Evolutionary conservation across 495 filamentous ascomycete genomes (phyloP).

Genomic region (Umbilicaria muhlenbergii): DNA sequence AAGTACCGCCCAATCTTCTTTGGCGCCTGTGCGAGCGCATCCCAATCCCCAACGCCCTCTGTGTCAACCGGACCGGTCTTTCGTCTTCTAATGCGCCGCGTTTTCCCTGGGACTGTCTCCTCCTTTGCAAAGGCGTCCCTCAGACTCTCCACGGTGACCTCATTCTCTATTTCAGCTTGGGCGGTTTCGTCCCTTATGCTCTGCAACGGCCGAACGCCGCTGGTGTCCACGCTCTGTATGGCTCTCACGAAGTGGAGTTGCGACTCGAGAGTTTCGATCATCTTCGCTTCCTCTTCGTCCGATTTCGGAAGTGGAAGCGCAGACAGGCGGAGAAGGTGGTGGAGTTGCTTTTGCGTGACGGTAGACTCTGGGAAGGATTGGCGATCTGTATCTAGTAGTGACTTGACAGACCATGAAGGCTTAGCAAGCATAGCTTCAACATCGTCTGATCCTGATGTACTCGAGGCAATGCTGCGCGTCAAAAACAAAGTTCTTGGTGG

Average conservation of each 20-base stretch:
- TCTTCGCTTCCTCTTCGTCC: conserved; percentile 37
- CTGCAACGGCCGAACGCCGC: conserved; percentile 51
- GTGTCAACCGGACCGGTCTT: conserved; percentile 11
- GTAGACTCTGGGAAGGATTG: conserved; percentile 17
- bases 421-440: conserved; percentile 45
- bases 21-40: conserved; percentile 49
- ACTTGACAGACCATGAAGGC: conserved; percentile 75
- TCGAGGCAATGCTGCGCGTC: no score
- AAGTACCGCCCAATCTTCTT: conserved; percentile 61
- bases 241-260: conserved; percentile 82
- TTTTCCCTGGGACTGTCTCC: conserved; percentile 30
- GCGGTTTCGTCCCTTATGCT: conserved; percentile 70
- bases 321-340: conserved; percentile 80
- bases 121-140: conserved; percentile 37
- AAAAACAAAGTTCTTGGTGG: neutral
- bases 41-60: conserved; percentile 22
- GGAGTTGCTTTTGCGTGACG: conserved; percentile 42
- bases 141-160: conserved; percentile 35
- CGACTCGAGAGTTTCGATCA: conserved; percentile 59
- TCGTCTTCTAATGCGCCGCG: conserved; percentile 27
- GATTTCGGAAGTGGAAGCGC: conserved; percentile 61
- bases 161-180: conserved; percentile 33
- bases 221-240: conserved; percentile 67
- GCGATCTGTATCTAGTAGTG: conserved; percentile 41
- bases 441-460: conserved; percentile 10